Conservation (phyloP, 1,139 yeast species). For the Insectozyma bohioensis region DNA sequence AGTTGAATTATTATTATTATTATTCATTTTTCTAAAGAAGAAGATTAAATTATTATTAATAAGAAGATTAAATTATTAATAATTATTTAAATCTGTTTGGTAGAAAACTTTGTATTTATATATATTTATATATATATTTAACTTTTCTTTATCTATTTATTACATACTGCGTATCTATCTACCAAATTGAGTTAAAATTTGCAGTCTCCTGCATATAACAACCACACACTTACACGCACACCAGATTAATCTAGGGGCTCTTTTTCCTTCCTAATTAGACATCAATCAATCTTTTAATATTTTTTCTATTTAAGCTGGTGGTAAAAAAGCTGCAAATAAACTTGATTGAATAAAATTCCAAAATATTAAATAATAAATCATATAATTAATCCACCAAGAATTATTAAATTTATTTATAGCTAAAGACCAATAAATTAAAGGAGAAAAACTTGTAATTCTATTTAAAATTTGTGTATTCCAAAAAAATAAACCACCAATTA, state of each 20-base stretch:
- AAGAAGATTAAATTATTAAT: no score
- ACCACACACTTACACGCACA: not conserved
- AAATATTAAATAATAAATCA: slow-evolving; percentile 43
- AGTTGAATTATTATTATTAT: no score
- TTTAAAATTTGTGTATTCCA: slow-evolving; percentile 89
- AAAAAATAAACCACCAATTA: slow-evolving; percentile 53
- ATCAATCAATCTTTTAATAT: no score
- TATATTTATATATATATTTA: no score
- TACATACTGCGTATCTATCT: slow-evolving; percentile 4
- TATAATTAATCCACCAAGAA: slow-evolving; percentile 14
- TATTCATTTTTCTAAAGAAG: no score
- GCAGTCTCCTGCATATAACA: slow-evolving; percentile 19
- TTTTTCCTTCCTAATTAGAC: no score
- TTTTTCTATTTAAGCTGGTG: slow-evolving; percentile 60
- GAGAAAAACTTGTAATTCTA: slow-evolving; percentile 74
- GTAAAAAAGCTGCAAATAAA: slow-evolving; percentile 65
- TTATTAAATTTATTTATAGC: slow-evolving; percentile 19
- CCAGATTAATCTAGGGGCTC: no score
- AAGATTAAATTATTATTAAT: no score
- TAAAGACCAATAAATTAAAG: slow-evolving; percentile 72
- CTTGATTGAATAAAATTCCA: slow-evolving; percentile 63
- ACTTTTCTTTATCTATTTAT: no score
- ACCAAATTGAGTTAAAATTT: slow-evolving; percentile 17
- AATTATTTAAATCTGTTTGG: no score
- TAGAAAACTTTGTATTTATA: no score